Conservation (phyloP, 345 rosid genomes). For the Linum tenue region DNA sequence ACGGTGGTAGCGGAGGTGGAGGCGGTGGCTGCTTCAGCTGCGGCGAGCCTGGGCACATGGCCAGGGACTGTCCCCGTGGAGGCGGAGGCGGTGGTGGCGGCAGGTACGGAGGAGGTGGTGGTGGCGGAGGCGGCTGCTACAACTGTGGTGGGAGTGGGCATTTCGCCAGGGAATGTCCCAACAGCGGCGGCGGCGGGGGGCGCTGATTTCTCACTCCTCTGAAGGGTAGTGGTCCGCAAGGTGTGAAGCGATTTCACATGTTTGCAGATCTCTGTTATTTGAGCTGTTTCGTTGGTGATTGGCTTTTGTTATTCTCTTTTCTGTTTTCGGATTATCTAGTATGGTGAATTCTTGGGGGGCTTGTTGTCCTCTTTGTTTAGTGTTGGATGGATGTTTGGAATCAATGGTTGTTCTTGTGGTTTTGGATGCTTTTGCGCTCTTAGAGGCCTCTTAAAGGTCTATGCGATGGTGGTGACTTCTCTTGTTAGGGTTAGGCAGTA, state of each 20-base stretch:
- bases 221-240: neutral
- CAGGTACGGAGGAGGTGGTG: constrained; percentile 19
- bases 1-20: constrained; percentile 24
- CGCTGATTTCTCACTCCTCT: constrained; percentile 26
- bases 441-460: neutral
- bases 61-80: constrained; percentile 36
- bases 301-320: neutral
- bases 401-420: neutral
- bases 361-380: too few species aligned
- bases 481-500: neutral
- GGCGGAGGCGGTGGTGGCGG: constrained; percentile 34
- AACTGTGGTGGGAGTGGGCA: constrained; percentile 81
- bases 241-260: neutral
- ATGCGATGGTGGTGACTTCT: neutral
- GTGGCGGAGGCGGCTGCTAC: constrained; percentile 52
- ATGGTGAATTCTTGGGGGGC: neutral
- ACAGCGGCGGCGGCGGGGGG: constrained; percentile 25
- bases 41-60: constrained; percentile 34
- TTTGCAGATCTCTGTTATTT: neutral
- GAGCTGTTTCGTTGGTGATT: neutral
- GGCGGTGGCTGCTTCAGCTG: constrained; percentile 35
- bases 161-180: constrained; percentile 77
- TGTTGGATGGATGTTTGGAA: neutral
- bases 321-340: neutral
- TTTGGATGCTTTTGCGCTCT: neutral